These are phyloP conservation scores for Pilatotrama ljubarskyi DNA, from an alignment of 768 basidiomycete species.

Conservation along the genomic window DNA sequence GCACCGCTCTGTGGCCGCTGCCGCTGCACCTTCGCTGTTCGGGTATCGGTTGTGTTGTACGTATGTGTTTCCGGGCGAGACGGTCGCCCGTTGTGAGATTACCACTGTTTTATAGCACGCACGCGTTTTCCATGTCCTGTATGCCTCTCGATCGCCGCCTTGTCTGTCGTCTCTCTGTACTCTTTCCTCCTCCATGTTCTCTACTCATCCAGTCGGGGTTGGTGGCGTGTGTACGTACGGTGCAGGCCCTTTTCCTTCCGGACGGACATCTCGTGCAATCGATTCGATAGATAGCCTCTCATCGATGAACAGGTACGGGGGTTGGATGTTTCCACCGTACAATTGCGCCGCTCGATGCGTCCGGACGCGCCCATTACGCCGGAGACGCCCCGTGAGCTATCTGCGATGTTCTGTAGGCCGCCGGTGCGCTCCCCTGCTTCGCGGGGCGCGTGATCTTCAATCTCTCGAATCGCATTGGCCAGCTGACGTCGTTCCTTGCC, in stretches of 20 bases:
- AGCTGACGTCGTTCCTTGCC: neutral
- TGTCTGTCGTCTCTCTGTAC: neutral
- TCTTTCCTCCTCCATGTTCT: slow-evolving; percentile 2
- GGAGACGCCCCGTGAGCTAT: neutral
- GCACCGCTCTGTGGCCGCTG: neutral
- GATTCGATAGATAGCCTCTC: slow-evolving; percentile 9
- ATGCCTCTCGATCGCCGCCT: slow-evolving; percentile 4
- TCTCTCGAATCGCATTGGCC: slow-evolving; percentile 1
- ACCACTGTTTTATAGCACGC: slow-evolving; percentile 23
- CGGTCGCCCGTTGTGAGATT: slow-evolving; percentile 20
- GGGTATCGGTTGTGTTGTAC: slow-evolving; percentile 17
- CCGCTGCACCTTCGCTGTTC: neutral
- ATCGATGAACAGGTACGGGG: neutral
- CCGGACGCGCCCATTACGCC: neutral
- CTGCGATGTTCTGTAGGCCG: neutral
- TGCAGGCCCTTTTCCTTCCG: neutral
- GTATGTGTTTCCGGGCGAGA: slow-evolving; percentile 15
- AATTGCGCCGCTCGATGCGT: neutral
- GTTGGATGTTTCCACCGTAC: neutral
- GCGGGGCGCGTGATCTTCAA: slow-evolving; percentile 3
- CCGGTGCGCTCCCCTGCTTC: neutral
- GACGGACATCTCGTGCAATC: slow-evolving; percentile 11
- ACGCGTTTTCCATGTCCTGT: slow-evolving; percentile 9
- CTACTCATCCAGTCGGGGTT: neutral
- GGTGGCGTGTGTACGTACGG: neutral